Evolutionary conservation across 257 asterid genomes (phyloP).

Genomic region (Asclepias syriaca): DNA sequence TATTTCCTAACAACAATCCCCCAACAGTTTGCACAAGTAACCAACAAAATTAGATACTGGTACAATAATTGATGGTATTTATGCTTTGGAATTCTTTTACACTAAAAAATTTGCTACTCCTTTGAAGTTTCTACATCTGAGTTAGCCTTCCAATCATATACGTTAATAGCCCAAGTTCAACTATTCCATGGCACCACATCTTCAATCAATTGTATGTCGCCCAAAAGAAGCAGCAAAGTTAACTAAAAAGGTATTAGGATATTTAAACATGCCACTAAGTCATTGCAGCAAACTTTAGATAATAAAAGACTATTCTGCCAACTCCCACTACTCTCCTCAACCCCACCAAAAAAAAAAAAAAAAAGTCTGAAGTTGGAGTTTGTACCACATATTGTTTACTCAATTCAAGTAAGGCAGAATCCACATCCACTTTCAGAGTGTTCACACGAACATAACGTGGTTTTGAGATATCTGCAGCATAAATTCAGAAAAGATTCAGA

Average conservation of each 20-base stretch:
- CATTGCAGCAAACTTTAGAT: not conserved
- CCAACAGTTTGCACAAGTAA: not conserved
- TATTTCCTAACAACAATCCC: not conserved
- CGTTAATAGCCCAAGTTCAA: not conserved
- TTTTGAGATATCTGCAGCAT: constrained; percentile 54
- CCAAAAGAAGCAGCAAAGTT: not conserved
- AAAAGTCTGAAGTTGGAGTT: not conserved
- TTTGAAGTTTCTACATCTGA: not conserved
- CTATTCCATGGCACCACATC: not conserved
- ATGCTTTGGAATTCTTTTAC: not conserved
- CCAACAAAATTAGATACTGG: not conserved
- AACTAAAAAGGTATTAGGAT: not conserved
- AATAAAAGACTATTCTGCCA: not conserved
- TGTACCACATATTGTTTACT: constrained; percentile 54
- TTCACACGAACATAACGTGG: constrained; percentile 94
- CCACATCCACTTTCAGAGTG: constrained; percentile 66
- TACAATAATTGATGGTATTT: not conserved
- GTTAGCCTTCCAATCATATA: not conserved
- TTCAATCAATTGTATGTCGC: not conserved
- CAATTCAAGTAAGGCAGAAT: constrained; percentile 50
- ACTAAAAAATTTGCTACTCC: not conserved
- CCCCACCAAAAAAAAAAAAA: not conserved
- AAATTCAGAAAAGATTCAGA: constrained; percentile 6
- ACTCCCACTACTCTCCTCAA: not conserved
- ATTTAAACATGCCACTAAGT: not conserved